These are phyloP conservation scores for Pichia exigua DNA, from an alignment of 805 yeast species.

Conservation along the genomic window DNA sequence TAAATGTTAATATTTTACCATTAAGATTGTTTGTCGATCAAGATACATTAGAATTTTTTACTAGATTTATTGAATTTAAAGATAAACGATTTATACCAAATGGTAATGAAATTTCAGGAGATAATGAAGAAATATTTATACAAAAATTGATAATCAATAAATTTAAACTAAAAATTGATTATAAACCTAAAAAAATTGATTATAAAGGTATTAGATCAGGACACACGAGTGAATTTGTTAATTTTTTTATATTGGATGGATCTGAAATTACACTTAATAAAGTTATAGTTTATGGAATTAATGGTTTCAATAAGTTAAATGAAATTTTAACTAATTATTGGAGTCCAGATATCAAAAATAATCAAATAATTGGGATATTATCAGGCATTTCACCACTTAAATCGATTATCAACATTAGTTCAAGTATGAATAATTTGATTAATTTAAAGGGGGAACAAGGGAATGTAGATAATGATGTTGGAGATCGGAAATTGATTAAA, in stretches of 20 bases:
- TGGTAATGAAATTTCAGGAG: constrained; percentile 25
- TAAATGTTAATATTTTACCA: constrained; percentile 56
- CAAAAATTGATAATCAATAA: constrained; percentile 59
- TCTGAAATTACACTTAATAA: constrained; percentile 61
- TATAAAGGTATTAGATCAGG: constrained; percentile 82
- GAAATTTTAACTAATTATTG: constrained; percentile 56
- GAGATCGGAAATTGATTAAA: constrained; percentile 61
- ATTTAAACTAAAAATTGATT: constrained; percentile 65
- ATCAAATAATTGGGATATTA: constrained; percentile 72
- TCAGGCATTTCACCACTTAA: constrained; percentile 80
- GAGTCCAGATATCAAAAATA: constrained; percentile 81
- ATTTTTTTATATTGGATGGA: constrained; percentile 82
- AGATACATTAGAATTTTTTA: constrained; percentile 79
- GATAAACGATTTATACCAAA: constrained; percentile 59
- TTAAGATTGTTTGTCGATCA: constrained; percentile 83
- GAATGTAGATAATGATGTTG: background rate
- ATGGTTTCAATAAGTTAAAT: constrained; percentile 62
- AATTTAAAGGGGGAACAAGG: constrained; percentile 30
- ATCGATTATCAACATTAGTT: constrained; percentile 68
- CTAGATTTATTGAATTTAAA: constrained; percentile 73
- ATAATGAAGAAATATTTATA: constrained; percentile 61
- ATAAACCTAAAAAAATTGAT: constrained; percentile 85
- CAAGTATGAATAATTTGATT: constrained; percentile 67
- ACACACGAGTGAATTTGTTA: constrained; percentile 77
- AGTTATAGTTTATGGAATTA: constrained; percentile 62